Conservation (phyloP, 2,329 filamentous ascomycete genomes). For the Clonostachys chloroleuca region DNA sequence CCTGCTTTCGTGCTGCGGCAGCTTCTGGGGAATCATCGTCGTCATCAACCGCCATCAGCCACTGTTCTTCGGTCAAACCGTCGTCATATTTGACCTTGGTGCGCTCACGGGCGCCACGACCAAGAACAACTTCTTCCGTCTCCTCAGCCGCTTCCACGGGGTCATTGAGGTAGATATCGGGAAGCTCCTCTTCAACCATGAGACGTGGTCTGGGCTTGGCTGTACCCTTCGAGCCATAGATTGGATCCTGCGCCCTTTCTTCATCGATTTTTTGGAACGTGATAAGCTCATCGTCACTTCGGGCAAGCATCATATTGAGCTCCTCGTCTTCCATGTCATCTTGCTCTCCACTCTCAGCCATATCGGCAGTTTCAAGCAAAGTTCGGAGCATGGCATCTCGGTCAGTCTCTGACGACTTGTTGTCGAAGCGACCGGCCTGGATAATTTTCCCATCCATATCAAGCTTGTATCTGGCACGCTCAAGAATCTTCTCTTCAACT, state of each 20-base stretch:
- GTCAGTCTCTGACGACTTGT: conserved; percentile 98
- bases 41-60: conserved; percentile 96
- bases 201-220: conserved; percentile 71
- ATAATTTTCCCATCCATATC: conserved; percentile 99
- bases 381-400: conserved; percentile 95
- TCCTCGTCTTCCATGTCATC: conserved; percentile 99
- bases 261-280: conserved; percentile 82
- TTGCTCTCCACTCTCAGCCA: conserved; percentile 67
- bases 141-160: conserved; percentile 72
- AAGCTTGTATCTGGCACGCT: conserved; percentile 94
- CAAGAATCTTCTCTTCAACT: conserved; percentile 97
- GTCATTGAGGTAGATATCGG: conserved; percentile 89
- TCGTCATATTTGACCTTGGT: conserved; percentile 95
- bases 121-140: conserved; percentile 67
- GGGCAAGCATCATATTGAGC: conserved; percentile 88
- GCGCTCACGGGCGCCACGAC: conserved; percentile 90
- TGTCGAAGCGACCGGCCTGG: conserved; percentile 98
- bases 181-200: conserved; percentile 82
- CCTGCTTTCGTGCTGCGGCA: conserved; percentile 85
- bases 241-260: conserved; percentile 59
- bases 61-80: conserved; percentile 96
- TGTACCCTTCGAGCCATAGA: conserved; percentile 62
- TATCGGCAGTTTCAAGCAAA: conserved; percentile 78
- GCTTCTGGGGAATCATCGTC: conserved; percentile 93
- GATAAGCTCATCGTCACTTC: conserved; percentile 73